These are phyloP conservation scores for Pleurotus platypus DNA, from an alignment of 768 basidiomycete genomes.

Conservation along the genomic window DNA sequence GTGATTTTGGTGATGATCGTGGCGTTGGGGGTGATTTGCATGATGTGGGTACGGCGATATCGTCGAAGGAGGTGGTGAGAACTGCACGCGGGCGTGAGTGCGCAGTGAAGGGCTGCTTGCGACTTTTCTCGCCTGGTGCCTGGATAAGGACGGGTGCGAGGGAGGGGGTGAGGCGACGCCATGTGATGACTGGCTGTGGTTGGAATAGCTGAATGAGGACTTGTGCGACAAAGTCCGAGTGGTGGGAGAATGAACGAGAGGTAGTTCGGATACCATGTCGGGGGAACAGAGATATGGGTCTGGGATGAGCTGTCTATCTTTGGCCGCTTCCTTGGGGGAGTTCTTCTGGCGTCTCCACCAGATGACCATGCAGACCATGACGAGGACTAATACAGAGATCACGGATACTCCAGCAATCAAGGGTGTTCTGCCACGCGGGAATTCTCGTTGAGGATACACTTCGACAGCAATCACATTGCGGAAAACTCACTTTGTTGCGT, in stretches of 20 bases:
- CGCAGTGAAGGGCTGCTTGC: not conserved
- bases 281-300: not conserved
- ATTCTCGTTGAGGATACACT: not conserved
- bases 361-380: not conserved
- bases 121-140: not conserved
- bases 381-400: not conserved
- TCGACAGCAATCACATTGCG: not conserved
- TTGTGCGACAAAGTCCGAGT: not conserved
- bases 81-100: not conserved
- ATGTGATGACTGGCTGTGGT: not conserved
- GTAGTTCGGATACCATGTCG: not conserved
- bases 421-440: not conserved
- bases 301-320: not conserved
- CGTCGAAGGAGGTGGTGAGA: not conserved
- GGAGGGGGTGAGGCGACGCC: not conserved
- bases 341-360: slow-evolving; percentile 1
- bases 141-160: not conserved
- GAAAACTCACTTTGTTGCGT: not conserved
- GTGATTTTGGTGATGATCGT: not conserved
- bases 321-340: not conserved
- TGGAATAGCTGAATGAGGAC: not conserved
- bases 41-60: not conserved
- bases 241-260: not conserved
- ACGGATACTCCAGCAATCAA: not conserved
- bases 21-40: not conserved